These are phyloP conservation scores for Lachancea waltii DNA, from an alignment of 805 yeast genomes.

Conservation along the genomic window DNA sequence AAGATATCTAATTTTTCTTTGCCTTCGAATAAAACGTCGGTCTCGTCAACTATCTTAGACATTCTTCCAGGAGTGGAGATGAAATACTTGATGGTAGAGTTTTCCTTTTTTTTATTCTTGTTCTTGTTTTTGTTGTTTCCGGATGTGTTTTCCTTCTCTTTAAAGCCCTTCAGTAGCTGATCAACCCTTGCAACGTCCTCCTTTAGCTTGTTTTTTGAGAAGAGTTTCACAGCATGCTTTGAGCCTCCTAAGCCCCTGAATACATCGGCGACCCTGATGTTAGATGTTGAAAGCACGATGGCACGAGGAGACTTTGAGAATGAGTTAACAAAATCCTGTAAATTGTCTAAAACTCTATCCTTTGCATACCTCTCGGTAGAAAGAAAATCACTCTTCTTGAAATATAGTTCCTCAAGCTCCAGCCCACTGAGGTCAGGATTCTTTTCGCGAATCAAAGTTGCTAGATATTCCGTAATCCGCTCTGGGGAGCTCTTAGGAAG, in stretches of 20 bases:
- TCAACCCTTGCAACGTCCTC: slow-evolving; percentile 44
- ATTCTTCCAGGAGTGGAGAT: slow-evolving; percentile 30
- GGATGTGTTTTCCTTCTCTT: background rate
- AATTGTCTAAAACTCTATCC: slow-evolving; percentile 48
- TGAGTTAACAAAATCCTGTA: slow-evolving; percentile 46
- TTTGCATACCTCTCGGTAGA: slow-evolving; percentile 52
- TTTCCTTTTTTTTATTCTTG: slow-evolving; percentile 12
- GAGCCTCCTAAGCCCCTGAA: slow-evolving; percentile 52
- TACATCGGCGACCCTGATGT: slow-evolving; percentile 81
- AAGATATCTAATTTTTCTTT: slow-evolving; percentile 33
- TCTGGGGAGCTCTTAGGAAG: slow-evolving; percentile 53
- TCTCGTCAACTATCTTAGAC: slow-evolving; percentile 23
- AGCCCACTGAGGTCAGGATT: slow-evolving; percentile 66
- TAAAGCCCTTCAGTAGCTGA: slow-evolving; percentile 12
- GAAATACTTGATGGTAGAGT: slow-evolving; percentile 19
- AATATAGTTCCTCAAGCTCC: slow-evolving; percentile 62
- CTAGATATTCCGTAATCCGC: slow-evolving; percentile 60
- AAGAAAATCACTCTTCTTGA: slow-evolving; percentile 49
- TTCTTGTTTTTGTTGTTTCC: slow-evolving; percentile 5
- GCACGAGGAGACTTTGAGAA: slow-evolving; percentile 43
- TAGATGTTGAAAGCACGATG: slow-evolving; percentile 60
- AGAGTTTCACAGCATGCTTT: slow-evolving; percentile 59
- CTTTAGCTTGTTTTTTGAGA: slow-evolving; percentile 64
- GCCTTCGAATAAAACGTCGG: slow-evolving; percentile 28
- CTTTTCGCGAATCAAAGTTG: slow-evolving; percentile 49